These are phyloP conservation scores for Heterobasidion parviporum DNA, from an alignment of 1,284 basidiomycete species.

Conservation along the genomic window DNA sequence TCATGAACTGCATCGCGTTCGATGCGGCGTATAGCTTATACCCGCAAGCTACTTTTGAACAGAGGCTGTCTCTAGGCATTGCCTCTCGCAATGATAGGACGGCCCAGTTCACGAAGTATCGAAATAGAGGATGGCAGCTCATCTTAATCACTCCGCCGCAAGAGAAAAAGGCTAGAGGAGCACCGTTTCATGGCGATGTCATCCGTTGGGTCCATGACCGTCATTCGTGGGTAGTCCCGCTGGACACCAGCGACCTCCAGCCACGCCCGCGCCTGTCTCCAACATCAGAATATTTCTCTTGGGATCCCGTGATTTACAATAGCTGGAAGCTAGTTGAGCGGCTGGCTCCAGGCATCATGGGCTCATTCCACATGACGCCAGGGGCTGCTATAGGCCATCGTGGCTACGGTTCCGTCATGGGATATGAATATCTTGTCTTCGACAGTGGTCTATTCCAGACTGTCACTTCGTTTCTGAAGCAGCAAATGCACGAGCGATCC, in stretches of 20 bases:
- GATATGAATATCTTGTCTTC: background rate
- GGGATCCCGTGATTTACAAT: background rate
- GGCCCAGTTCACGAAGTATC: constrained; percentile 18
- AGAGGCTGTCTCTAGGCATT: constrained; percentile 2
- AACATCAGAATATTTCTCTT: background rate
- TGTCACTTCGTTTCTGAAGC: background rate
- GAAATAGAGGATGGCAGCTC: constrained; percentile 18
- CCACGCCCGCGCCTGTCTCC: background rate
- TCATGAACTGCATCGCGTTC: constrained; percentile 16
- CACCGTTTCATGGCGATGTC: background rate
- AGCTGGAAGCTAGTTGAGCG: background rate
- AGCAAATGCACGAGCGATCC: background rate
- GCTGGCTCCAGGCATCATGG: too few species aligned
- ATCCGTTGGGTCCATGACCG: background rate
- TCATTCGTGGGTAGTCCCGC: background rate
- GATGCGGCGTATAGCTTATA: constrained; percentile 13
- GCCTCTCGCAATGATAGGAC: background rate
- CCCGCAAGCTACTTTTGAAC: constrained; percentile 14
- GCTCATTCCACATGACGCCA: background rate
- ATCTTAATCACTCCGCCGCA: background rate
- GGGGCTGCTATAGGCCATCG: background rate
- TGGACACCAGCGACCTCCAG: background rate
- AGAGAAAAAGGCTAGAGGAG: background rate
- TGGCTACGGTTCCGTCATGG: background rate
- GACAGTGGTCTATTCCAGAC: background rate